Percentiles rank a stretch among this genome's conserved stretches.
phyloP scores from a whole-genome alignment of 1,284 basidiomycete genomes.

The Rhodotorula sp. region DNA sequence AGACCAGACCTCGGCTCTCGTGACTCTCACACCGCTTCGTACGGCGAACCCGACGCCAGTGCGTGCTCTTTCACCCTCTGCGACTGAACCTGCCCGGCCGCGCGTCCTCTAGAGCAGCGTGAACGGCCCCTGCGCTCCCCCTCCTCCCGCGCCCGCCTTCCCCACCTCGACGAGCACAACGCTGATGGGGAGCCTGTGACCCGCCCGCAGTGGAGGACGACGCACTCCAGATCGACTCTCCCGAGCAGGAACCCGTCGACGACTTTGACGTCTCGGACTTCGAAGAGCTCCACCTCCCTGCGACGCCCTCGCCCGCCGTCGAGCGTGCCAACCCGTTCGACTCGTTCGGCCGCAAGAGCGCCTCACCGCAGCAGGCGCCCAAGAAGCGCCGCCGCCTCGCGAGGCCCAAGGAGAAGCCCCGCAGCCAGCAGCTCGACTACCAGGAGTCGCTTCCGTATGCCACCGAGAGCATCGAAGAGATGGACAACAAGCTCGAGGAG shows the following conservation, averaged over 20 bases:
- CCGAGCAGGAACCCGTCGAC: conserved; percentile 45
- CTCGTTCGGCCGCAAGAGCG: not conserved
- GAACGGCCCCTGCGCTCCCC: not conserved
- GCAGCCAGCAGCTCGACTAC: conserved; percentile 46
- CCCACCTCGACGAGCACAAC: not conserved
- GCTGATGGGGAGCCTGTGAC: not conserved
- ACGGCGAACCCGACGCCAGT: not conserved
- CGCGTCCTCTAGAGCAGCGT: not conserved
- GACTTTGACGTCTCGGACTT: conserved; percentile 43
- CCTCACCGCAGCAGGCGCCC: conserved; percentile 3
- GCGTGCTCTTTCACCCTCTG: not conserved
- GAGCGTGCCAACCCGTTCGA: conserved; percentile 36
- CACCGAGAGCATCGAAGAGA: conserved; percentile 74
- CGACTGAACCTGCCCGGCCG: not conserved
- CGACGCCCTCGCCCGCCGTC: conserved; percentile 22
- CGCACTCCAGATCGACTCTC: conserved; percentile 44
- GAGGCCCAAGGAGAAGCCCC: conserved; percentile 35
- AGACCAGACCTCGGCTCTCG: too few relatives aligned
- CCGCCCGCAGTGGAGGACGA: conserved; percentile 36
- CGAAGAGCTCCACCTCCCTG: conserved; percentile 40
- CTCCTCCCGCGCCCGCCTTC: too few relatives aligned
- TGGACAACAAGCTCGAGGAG: conserved; percentile 76
- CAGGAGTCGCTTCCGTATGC: conserved; percentile 67
- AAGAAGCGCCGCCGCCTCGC: conserved; percentile 21
- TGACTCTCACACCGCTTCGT: not conserved